These are phyloP conservation scores for Pichia manshurica DNA, from an alignment of 805 yeast genomes.

Conservation along the genomic window DNA sequence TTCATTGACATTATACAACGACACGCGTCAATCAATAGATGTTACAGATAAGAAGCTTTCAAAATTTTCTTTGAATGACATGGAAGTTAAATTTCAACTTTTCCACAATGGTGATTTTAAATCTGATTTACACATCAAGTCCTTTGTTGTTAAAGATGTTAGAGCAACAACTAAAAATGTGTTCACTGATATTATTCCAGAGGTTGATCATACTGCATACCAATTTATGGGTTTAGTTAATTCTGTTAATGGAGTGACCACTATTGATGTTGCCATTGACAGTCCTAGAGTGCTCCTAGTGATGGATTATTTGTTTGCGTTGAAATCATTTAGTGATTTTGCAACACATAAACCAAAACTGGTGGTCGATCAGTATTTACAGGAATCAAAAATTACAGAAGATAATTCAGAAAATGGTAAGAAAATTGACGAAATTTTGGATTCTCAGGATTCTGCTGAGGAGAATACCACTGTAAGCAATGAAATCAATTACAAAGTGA, in stretches of 20 bases:
- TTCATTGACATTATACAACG: conserved; percentile 54
- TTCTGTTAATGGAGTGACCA: conserved; percentile 36
- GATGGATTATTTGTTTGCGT: conserved; percentile 74
- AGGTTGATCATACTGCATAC: conserved; percentile 50
- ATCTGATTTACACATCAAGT: conserved; percentile 57
- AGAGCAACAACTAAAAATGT: conserved; percentile 57
- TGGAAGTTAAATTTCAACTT: conserved; percentile 46
- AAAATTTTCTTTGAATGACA: conserved; percentile 52
- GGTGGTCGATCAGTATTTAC: conserved; percentile 17
- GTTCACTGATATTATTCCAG: conserved; percentile 79
- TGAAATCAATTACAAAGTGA: conserved; percentile 52
- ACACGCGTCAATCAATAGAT: conserved; percentile 35
- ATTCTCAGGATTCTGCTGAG: neutral
- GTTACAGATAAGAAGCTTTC: conserved; percentile 45
- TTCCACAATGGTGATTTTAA: conserved; percentile 49
- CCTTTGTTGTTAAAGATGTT: conserved; percentile 75
- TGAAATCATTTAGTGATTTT: conserved; percentile 57
- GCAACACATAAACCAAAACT: conserved; percentile 31
- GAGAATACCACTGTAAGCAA: too few species aligned
- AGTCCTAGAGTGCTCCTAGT: conserved; percentile 80
- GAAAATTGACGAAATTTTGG: conserved; percentile 10
- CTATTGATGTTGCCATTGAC: conserved; percentile 60
- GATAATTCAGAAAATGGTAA: conserved; percentile 12
- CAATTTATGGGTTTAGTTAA: conserved; percentile 61
- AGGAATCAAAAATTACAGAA: neutral